Percentiles rank a stretch among this genome's conserved stretches.
phyloP scores from a whole-genome alignment of 2,329 filamentous ascomycete species.

The Pseudogymnoascus sp. region DNA sequence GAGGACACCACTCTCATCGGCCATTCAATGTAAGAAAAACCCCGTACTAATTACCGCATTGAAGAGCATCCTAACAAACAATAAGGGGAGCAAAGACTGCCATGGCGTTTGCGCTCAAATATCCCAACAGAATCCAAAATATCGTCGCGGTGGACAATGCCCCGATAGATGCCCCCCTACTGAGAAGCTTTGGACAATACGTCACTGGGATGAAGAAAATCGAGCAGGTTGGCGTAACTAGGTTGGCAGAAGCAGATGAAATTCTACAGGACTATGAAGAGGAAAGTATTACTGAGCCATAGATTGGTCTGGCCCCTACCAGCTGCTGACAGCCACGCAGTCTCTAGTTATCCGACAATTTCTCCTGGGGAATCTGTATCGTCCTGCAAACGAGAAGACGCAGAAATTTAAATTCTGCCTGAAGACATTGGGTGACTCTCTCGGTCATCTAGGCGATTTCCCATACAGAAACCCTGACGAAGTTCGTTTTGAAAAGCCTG shows the following conservation, averaged over 20 bases:
- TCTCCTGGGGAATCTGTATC: constrained; percentile 74
- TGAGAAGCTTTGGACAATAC: constrained; percentile 69
- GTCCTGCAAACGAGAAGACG: constrained; percentile 40
- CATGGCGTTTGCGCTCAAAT: constrained; percentile 73
- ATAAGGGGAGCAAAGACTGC: constrained; percentile 79
- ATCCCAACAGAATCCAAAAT: constrained; percentile 57
- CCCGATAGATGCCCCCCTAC: constrained; percentile 70
- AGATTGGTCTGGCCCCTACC: background rate
- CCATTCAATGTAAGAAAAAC: constrained; percentile 69
- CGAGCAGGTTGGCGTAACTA: constrained; percentile 57
- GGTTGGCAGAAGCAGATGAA: constrained; percentile 68
- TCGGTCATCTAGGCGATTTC: constrained; percentile 78
- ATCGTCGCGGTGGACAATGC: constrained; percentile 88
- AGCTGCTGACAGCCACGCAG: constrained; percentile 26
- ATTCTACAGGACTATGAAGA: constrained; percentile 69
- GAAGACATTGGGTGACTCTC: constrained; percentile 53
- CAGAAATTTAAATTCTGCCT: constrained; percentile 77
- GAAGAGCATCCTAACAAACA: background rate
- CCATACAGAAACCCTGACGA: constrained; percentile 69
- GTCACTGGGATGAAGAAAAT: constrained; percentile 78
- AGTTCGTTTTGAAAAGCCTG: constrained; percentile 63
- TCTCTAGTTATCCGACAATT: constrained; percentile 79
- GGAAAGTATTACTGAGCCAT: constrained; percentile 31
- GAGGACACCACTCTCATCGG: constrained; percentile 70
- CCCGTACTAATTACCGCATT: background rate